phyloP scores from a whole-genome alignment of 768 basidiomycete species.

The Piloderma croceum region DNA sequence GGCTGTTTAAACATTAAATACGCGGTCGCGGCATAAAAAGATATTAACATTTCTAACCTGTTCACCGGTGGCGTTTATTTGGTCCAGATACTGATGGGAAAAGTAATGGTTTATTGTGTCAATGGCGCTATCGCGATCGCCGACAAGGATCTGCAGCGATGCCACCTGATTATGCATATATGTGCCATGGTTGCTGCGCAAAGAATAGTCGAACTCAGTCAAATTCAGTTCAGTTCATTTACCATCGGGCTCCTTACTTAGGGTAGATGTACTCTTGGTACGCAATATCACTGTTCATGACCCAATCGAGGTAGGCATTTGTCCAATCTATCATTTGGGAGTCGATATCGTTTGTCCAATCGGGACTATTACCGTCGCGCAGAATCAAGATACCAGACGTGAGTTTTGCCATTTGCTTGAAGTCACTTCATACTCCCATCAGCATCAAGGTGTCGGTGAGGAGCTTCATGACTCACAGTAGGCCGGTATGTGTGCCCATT shows the following conservation, averaged over 20 bases:
- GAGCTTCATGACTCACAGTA: no score
- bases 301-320: slow-evolving; percentile 48
- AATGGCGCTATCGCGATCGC: slow-evolving; percentile 44
- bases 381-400: slow-evolving; percentile 48
- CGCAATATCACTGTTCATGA: slow-evolving; percentile 44
- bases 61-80: slow-evolving; percentile 54
- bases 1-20: slow-evolving; percentile 45
- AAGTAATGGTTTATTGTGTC: slow-evolving; percentile 47
- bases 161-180: slow-evolving; percentile 60
- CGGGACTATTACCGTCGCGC: slow-evolving; percentile 40
- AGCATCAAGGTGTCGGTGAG: no score
- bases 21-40: neutral
- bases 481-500: slow-evolving; percentile 5
- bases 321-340: slow-evolving; percentile 45
- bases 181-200: slow-evolving; percentile 55
- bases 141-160: slow-evolving; percentile 48
- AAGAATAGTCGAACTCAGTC: neutral
- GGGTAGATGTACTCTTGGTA: slow-evolving; percentile 38
- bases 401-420: slow-evolving; percentile 54
- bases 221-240: neutral
- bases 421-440: no score
- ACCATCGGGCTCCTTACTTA: slow-evolving; percentile 44
- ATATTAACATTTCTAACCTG: slow-evolving; percentile 31
- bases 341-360: slow-evolving; percentile 53
- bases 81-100: slow-evolving; percentile 39